These are phyloP conservation scores for Lizanozyma gosingica DNA, from an alignment of 1,139 yeast species.

Conservation along the genomic window DNA sequence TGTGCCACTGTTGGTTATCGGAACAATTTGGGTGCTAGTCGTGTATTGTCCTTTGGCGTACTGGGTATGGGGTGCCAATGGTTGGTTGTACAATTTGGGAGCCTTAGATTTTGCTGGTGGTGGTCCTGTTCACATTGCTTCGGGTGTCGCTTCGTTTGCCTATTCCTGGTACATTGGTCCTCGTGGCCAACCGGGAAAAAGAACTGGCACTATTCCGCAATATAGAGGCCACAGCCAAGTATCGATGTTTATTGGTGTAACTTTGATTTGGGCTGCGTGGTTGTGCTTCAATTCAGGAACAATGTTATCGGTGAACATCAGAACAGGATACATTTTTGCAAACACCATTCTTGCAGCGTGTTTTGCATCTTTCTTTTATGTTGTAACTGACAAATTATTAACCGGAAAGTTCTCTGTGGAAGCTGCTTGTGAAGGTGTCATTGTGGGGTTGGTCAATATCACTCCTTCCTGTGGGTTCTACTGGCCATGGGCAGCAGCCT, in stretches of 20 bases:
- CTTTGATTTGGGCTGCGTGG: conserved; percentile 45
- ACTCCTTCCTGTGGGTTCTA: conserved; percentile 45
- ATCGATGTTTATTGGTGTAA: conserved; percentile 36
- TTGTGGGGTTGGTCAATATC: conserved; percentile 41
- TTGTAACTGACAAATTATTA: conserved; percentile 21
- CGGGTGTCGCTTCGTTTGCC: conserved; percentile 34
- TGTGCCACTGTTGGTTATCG: conserved; percentile 32
- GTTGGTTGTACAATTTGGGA: conserved; percentile 34
- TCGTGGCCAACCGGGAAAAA: conserved; percentile 19
- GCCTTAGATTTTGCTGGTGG: conserved; percentile 42
- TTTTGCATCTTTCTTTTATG: conserved; percentile 29
- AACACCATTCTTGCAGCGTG: conserved; percentile 43
- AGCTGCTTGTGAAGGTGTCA: conserved; percentile 42
- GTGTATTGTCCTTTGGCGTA: conserved; percentile 38
- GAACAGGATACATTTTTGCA: conserved; percentile 40
- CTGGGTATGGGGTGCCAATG: conserved; percentile 37
- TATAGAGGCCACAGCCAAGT: conserved; percentile 30
- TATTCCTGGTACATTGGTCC: conserved; percentile 28
- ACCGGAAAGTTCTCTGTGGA: conserved; percentile 34
- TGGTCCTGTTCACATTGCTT: conserved; percentile 41
- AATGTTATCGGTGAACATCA: conserved; percentile 30
- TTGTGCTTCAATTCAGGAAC: conserved; percentile 46
- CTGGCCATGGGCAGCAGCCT: conserved; percentile 40
- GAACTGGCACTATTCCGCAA: conserved; percentile 18
- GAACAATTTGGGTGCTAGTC: conserved; percentile 30